Base-by-base conservation (phyloP, 2,329 filamentous ascomycete species). In the Aspergillus fischeri region DNA sequence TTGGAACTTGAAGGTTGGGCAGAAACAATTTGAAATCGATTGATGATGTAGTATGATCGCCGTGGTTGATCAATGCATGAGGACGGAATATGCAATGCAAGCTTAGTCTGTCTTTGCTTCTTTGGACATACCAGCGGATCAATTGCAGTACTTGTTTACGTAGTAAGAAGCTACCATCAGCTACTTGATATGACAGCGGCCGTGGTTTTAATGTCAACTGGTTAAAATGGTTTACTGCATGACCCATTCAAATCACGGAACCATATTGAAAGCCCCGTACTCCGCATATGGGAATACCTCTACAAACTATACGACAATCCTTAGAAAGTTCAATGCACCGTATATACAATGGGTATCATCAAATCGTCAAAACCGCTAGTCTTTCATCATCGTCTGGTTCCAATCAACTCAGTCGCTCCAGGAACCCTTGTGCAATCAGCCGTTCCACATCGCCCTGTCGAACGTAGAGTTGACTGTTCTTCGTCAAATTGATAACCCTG, bases 401-500 rank as follows among this genome's bases (percentile, higher is more conserved):
- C 49, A 25, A 55, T 90, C 81, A 97, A 71, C 86, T 86, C 65
- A 99, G 81, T 67, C 92, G 92, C 74, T 97, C 92, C 62, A 99
- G 79, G 77, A 97, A 99, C 21, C 94, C 94, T 72, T 97, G 93
- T 17, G 91, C 85, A 68, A 99, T 97, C 66, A 99, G 75, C 52
- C 92, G 85, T 76, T 99, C 94, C 6, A 99, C 94, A 76, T 99
- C 94, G 25, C 91, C 93, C 70, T 97, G 91, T 49, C 93, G 86
- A 42, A 99, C 94, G 70, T 95, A 97, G 71, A 99, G 96, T 72
- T 99, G 94, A 69, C 92, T 97, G 75, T 99, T 97, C 76, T 96
- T 97, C 41, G 92, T 96, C 78, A 99, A 82, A 59, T 90, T 97
- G 67, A 99, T 97, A 11, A 92, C 90, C 17, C 92, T 96, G 65